Evolutionary conservation across 306 rosid genomes (phyloP), one percentile per base, ranked within the genome.

Genomic region (Dalbergia cultrata): DNA sequence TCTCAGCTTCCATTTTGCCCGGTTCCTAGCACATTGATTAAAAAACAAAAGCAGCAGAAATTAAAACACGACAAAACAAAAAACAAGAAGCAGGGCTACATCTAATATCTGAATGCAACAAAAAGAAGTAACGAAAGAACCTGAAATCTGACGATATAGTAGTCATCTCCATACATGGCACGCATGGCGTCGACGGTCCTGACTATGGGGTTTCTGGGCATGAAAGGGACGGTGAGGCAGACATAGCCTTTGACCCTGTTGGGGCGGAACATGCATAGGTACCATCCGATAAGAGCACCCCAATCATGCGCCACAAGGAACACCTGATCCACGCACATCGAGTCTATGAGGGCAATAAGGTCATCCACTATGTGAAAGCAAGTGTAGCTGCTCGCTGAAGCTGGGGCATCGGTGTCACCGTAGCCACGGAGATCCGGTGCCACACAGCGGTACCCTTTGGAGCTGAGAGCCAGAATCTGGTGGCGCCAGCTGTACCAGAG

Each of bases 401-500:
- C 0, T 0, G 85, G 85, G 0, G 81, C 77, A 0, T 86, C 85
- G 1, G 85, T 80, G 75, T 86, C 89, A 0, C 87, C 85, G 9
- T 34, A 86, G 45, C 89, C 89, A 0, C 89, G 81, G 0, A 86
- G 83, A 45, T 86, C 85, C 0, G 89, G 87, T 0, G 89, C 87
- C 0, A 83, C 75, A 0, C 80, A 77, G 31, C 8, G 82, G 54
- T 86, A 86, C 0, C 89, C 85, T 2, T n/a, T 73, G 67, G 87
- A 64, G 10, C 85, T 52, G 0, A 86, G 79, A 59, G 70, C 45
- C 1, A 66, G 16, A 53, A 86, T 83, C 67, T 86, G 89, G 62
- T 83, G 86, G 5, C 85, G 82, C 87, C 85, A 86, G 0, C 82
- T 64, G 77, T 86, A 86, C 89, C 87, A 86, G 0, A 82, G 77